Base-by-base conservation (phyloP, 2,329 filamentous ascomycete genomes). In the Xylariaceae sp. region DNA sequence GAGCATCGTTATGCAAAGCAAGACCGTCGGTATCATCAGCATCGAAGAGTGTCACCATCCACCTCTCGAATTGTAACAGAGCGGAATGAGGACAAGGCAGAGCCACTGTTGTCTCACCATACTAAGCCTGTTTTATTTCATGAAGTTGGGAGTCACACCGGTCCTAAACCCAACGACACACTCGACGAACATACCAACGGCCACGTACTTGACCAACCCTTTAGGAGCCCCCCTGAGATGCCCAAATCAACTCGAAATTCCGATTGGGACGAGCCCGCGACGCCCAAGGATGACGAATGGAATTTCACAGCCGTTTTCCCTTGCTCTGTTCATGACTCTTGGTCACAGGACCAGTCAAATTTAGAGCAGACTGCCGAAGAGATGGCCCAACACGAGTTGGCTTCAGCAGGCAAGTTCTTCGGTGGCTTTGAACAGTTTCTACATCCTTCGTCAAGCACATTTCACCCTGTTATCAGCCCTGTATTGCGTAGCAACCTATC, bases 381-480 rank as follows among this genome's bases (percentile, higher is more conserved):
- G 31, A 49, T 58, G 51, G 61, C 58, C 12, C 62, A 65, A 54
- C 49, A 56, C 42, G 59, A 67, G 41, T 56, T 66, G 36, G 59
- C 60, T 48, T 56, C 47, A 46, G 61, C 63, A 45, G 58, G 62
- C 61, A 67, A 66, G 54, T 55, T 60, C 36, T 67, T 65, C 42
- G 53, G 57, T 36, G 54, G 57, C 45, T 51, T 60, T 42, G 55
- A 53, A 6, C 54, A 48, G 34, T 54, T 56, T 14, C 53, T 55
- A 33, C 47, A 42, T 18, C 53, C 54, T 48, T 60, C 63, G 22
- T 50, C 55, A 19, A 58, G 61, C 19, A 56, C 59, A 14, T 43
- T 57, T 28, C 58, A 56, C 40, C 53, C 58, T 31, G 17, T 47
- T 6, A 43, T 55, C 11, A 61, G 55, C 40, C 51, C 51, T 54